A percentile compares a stretch with the other conserved stretches of the same genome.
These are phyloP conservation scores for Trichoderma simmonsii DNA, from an alignment of 2,329 filamentous ascomycete species.

Conservation along the genomic window DNA sequence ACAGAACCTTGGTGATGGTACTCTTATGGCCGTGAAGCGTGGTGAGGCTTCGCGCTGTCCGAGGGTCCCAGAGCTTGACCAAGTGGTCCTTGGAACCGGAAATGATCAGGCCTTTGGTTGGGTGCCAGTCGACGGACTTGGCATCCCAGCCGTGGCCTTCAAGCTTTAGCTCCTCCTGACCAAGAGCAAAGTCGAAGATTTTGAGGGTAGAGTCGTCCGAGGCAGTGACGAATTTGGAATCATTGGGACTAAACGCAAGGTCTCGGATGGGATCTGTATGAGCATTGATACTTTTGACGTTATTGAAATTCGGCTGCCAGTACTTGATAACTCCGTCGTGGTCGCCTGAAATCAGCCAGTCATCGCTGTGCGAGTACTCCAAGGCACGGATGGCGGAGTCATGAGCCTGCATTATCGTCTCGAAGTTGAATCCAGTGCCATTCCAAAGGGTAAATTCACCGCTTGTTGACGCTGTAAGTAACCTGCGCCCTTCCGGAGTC, in stretches of 20 bases:
- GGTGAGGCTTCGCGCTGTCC: conserved; percentile 82
- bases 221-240: conserved; percentile 93
- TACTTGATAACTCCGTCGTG: conserved; percentile 96
- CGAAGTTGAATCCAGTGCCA: conserved; percentile 97
- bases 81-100: conserved; percentile 97
- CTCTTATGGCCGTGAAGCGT: conserved; percentile 97
- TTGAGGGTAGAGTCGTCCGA: conserved; percentile 91
- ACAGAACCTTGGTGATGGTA: conserved; percentile 87
- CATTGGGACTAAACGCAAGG: conserved; percentile 87
- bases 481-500: conserved; percentile 90
- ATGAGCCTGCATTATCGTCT: conserved; percentile 98
- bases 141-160: conserved; percentile 98
- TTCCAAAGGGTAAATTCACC: conserved; percentile 99
- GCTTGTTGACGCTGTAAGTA: conserved; percentile 91
- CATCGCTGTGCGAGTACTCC: conserved; percentile 89
- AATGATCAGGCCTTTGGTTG: conserved; percentile 86
- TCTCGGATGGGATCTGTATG: conserved; percentile 89
- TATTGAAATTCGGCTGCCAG: conserved; percentile 99
- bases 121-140: conserved; percentile 97
- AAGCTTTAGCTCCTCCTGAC: conserved; percentile 76
- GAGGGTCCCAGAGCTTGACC: conserved; percentile 98
- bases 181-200: conserved; percentile 92
- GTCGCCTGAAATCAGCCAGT: conserved; percentile 95
- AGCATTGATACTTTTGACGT: conserved; percentile 89
- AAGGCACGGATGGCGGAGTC: conserved; percentile 81